Conservation (phyloP, 257 asterid species). For the Henckelia pumila region DNA sequence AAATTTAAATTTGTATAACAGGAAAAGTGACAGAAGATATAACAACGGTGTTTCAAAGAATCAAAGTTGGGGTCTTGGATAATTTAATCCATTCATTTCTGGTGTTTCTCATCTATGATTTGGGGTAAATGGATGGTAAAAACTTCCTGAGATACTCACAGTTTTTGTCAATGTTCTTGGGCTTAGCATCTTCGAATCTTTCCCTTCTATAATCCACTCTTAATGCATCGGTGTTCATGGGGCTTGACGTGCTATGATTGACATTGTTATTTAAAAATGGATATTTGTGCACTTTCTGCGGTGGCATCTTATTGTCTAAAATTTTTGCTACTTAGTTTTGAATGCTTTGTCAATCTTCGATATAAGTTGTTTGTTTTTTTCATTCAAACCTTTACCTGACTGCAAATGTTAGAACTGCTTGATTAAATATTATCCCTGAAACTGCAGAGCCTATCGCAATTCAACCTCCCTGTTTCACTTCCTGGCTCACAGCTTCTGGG, state of each 20-base stretch:
- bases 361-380: conserved; percentile 14
- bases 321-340: not conserved
- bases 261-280: not conserved
- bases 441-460: conserved; percentile 80
- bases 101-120: not conserved
- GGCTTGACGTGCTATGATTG: not conserved
- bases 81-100: not conserved
- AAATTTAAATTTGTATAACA: not conserved
- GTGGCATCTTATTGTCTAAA: not conserved
- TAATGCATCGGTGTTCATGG: not conserved
- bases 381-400: conserved; percentile 8
- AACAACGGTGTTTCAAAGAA: not conserved
- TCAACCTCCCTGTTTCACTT: conserved; percentile 75
- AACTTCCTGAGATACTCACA: too few species aligned
- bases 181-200: not conserved
- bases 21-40: not conserved
- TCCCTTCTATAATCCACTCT: not conserved
- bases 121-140: too few species aligned
- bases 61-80: too few species aligned
- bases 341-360: conserved; percentile 12
- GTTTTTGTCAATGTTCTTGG: too few species aligned
- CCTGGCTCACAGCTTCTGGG: conserved; percentile 64
- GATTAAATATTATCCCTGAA: conserved; percentile 29
- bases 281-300: not conserved
- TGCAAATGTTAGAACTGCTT: conserved; percentile 14